Evolutionary conservation across 306 rosid species (phyloP), one percentile per base, ranked within the genome.

Genomic region (Vigna nakashimae): DNA sequence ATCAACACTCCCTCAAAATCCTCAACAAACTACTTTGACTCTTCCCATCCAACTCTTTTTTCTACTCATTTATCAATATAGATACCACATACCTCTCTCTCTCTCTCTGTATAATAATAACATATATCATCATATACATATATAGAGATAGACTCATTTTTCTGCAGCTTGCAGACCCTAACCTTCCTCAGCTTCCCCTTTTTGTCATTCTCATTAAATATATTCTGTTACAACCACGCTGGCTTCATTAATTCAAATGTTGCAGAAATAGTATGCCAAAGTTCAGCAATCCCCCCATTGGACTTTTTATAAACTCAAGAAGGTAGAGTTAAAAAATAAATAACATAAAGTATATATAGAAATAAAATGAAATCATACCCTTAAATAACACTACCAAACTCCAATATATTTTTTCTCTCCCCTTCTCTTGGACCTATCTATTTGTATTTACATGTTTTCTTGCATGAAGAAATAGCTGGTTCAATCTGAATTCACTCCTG

Each of bases 11-110:
- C 38, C 71, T 70, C 57, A 80, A 86, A 65, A 24, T 79, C 68
- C 81, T 82, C 89, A 87, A 86, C 89, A 84, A 87, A 83, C 90
- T 73, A 69, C 82, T 86, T 86, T 91, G 92, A 89, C 92, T 85
- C 80, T 79, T 71, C 69, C 74, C 67, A 51, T 62, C 67, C 82
- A 76, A 80, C 75, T 74, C 74, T 55, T 70, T 77, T 69, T 65
- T 9, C 16, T 40, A 69, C 36, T 58, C 32, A 38, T 42, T 42
- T 12, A 18, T 49, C 6, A 26, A 26, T 66, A 40, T 42, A 17
- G 53, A 40, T 42, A 52, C 13, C n/a, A 36, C 8, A 30, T 40
- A 14, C 78, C 73, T 40, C 11, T 9, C 46, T 42, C 13, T 1
- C 12, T 1, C 10, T 40, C 12, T 64, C 64, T 74, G 18, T 60